These are phyloP conservation scores for Fusarium oligoseptatum DNA, from an alignment of 2,329 filamentous ascomycete species.

Conservation along the genomic window DNA sequence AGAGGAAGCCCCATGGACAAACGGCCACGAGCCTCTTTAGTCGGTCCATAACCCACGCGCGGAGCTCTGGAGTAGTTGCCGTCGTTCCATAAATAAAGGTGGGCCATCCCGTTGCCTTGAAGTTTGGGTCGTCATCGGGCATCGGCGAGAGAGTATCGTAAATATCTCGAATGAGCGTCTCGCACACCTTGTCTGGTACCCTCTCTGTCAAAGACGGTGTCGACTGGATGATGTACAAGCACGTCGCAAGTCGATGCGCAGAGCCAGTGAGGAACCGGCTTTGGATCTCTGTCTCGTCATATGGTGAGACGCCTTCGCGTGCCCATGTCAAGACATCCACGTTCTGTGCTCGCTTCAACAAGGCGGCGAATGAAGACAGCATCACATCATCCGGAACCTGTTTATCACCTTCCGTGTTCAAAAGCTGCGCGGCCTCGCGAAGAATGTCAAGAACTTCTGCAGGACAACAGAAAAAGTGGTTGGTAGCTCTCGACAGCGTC, in stretches of 20 bases:
- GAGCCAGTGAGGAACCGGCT: constrained; percentile 56
- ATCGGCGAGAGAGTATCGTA: constrained; percentile 63
- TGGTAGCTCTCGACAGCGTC: constrained; percentile 55
- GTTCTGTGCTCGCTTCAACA: constrained; percentile 53
- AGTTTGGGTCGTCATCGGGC: constrained; percentile 62
- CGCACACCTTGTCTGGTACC: constrained; percentile 34
- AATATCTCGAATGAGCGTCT: constrained; percentile 58
- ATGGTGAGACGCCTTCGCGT: constrained; percentile 50
- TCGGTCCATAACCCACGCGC: constrained; percentile 63
- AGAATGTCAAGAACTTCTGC: constrained; percentile 59
- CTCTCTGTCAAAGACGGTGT: constrained; percentile 45
- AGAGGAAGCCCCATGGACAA: constrained; percentile 63
- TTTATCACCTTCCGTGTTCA: constrained; percentile 44
- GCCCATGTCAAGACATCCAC: constrained; percentile 59
- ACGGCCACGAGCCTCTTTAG: constrained; percentile 54
- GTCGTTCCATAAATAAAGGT: constrained; percentile 69
- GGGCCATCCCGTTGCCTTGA: constrained; percentile 70
- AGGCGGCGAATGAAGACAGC: constrained; percentile 45
- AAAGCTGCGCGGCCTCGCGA: constrained; percentile 56
- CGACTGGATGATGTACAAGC: constrained; percentile 60
- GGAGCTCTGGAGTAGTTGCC: constrained; percentile 55
- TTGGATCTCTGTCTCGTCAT: constrained; percentile 50
- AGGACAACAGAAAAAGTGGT: constrained; percentile 62
- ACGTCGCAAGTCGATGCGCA: constrained; percentile 58
- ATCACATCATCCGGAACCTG: constrained; percentile 41